phyloP scores from a whole-genome alignment of 2,329 filamentous ascomycete species.

The Fusarium xyrophilum region DNA sequence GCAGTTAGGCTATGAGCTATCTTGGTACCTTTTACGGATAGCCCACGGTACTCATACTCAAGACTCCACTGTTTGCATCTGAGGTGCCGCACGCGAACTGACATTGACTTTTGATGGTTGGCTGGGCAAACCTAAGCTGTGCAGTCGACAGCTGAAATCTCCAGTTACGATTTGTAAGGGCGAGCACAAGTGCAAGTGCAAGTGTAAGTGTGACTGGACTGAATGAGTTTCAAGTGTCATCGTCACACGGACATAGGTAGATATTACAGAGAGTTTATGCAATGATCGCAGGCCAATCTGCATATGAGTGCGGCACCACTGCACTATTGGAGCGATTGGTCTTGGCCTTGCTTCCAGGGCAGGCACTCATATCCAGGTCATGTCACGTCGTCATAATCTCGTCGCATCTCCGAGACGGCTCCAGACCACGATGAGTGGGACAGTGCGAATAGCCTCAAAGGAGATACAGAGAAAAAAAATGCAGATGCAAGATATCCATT shows the following conservation, averaged over 20 bases:
- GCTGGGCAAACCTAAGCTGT: neutral
- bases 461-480: neutral
- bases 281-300: neutral
- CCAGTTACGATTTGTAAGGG: neutral
- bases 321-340: neutral
- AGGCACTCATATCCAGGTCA: constrained; percentile 1
- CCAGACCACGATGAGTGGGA: constrained; percentile 7
- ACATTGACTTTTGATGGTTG: constrained; percentile 6
- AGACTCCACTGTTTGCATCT: neutral
- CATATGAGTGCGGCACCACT: neutral
- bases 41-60: neutral
- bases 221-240: constrained; percentile 3
- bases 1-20: neutral
- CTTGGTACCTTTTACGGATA: neutral
- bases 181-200: neutral
- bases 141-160: neutral
- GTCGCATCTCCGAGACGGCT: constrained; percentile 3
- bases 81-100: constrained; percentile 1
- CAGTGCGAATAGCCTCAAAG: constrained; percentile 27
- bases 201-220: neutral
- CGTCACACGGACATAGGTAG: constrained; percentile 1
- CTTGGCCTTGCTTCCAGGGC: neutral
- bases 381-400: constrained; percentile 16
- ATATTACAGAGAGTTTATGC: constrained; percentile 15
- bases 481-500: neutral